Percentiles rank a stretch among this genome's conserved stretches.
These are phyloP conservation scores for Geotrichum candidum DNA, from an alignment of 1,139 yeast genomes.

Conservation along the genomic window DNA sequence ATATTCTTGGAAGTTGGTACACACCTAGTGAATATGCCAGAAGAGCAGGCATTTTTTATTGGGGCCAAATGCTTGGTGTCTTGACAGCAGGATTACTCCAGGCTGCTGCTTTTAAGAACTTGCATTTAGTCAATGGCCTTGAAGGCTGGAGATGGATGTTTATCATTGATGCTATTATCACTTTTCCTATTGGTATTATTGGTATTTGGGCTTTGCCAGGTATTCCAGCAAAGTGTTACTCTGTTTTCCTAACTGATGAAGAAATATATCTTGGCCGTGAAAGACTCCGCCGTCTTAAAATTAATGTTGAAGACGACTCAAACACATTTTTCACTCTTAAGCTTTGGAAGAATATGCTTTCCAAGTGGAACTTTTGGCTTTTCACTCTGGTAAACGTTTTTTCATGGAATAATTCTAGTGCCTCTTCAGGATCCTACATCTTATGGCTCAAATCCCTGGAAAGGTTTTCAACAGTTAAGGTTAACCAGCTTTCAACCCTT, in stretches of 20 bases:
- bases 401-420: conserved; percentile 57
- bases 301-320: conserved; percentile 5
- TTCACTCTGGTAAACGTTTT: conserved; percentile 43
- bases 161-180: conserved; percentile 58
- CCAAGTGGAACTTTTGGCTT: conserved; percentile 48
- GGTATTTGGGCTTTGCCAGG: conserved; percentile 65
- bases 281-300: conserved; percentile 30
- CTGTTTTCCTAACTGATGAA: conserved; percentile 51
- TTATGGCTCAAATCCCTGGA: conserved; percentile 47
- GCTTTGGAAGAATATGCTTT: conserved; percentile 43
- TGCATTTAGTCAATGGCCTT: conserved; percentile 46
- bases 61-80: conserved; percentile 56
- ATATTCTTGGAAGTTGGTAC: conserved; percentile 58
- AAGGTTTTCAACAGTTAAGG: conserved; percentile 38
- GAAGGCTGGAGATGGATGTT: conserved; percentile 73
- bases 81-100: conserved; percentile 60
- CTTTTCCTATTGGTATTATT: conserved; percentile 54
- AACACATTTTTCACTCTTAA: conserved; percentile 23
- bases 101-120: conserved; percentile 48
- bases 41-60: conserved; percentile 55
- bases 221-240: conserved; percentile 50
- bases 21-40: conserved; percentile 53
- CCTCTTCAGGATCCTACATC: conserved; percentile 48
- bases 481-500: conserved; percentile 42
- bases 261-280: conserved; percentile 58